These are phyloP conservation scores for Neobulgaria alba DNA, from an alignment of 2,329 filamentous ascomycete species.

Conservation along the genomic window DNA sequence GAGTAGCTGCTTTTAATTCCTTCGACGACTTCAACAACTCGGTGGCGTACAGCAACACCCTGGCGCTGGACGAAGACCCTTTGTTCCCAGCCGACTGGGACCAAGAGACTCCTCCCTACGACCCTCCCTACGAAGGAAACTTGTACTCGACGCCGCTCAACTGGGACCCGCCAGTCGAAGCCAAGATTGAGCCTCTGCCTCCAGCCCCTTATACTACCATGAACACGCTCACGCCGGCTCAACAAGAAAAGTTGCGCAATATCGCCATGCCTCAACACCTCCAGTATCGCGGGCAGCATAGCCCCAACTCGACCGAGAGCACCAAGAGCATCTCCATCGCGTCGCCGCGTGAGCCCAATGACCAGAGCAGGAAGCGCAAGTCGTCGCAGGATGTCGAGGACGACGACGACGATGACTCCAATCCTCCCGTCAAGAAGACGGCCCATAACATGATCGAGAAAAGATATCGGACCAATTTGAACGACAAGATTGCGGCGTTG, in stretches of 20 bases:
- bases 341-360: slow-evolving; percentile 50
- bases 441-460: slow-evolving; percentile 99
- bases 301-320: slow-evolving; percentile 46
- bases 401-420: slow-evolving; percentile 52
- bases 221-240: slow-evolving; percentile 44
- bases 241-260: slow-evolving; percentile 51
- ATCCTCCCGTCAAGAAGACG: slow-evolving; percentile 69
- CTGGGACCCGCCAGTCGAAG: slow-evolving; percentile 24
- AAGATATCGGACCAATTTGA: slow-evolving; percentile 89
- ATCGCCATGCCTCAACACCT: slow-evolving; percentile 58
- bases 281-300: slow-evolving; percentile 41
- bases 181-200: slow-evolving; percentile 18
- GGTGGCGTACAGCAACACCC: slow-evolving; percentile 18
- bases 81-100: slow-evolving; percentile 24
- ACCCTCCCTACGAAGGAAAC: slow-evolving; percentile 23
- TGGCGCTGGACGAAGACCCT: slow-evolving; percentile 22
- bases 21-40: slow-evolving; percentile 19
- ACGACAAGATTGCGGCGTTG: slow-evolving; percentile 91
- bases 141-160: slow-evolving; percentile 27
- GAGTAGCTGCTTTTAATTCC: slow-evolving; percentile 18
- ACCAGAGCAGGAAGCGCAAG: slow-evolving; percentile 58
- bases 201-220: slow-evolving; percentile 20
- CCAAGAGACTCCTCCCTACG: slow-evolving; percentile 18
- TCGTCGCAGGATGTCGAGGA: slow-evolving; percentile 50
- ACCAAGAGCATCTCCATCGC: slow-evolving; percentile 41